Evolutionary conservation across 2,329 filamentous ascomycete species (phyloP).

Genomic region (Beauveria pseudobassiana): DNA sequence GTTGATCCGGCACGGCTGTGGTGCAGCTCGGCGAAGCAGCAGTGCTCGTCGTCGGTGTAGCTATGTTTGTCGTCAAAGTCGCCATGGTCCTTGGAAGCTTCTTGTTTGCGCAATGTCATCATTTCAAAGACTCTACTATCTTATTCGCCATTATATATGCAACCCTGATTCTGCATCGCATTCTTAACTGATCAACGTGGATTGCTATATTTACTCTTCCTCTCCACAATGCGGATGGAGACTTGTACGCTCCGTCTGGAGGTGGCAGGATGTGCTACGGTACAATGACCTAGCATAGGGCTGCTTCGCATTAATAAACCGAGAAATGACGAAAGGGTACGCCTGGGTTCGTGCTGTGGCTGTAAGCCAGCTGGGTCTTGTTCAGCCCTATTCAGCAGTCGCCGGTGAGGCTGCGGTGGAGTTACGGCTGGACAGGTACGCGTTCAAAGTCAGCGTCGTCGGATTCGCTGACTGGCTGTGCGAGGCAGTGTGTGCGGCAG

Average conservation of each 20-base stretch:
- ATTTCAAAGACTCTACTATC: neutral
- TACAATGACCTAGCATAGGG: neutral
- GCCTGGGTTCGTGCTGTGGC: neutral
- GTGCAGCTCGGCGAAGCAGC: conserved; percentile 24
- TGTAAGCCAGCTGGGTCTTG: neutral
- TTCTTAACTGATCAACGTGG: neutral
- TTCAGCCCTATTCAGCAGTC: neutral
- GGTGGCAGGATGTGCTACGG: neutral
- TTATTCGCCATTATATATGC: neutral
- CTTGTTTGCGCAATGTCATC: rapidly evolving
- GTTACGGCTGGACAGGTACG: neutral
- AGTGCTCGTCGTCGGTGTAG: conserved; percentile 33
- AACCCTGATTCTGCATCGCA: neutral
- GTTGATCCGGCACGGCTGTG: conserved; percentile 25
- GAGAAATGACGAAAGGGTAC: neutral
- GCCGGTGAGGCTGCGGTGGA: neutral
- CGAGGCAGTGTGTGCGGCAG: neutral
- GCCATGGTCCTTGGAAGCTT: conserved; percentile 14
- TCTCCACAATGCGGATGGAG: neutral
- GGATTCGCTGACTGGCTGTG: neutral
- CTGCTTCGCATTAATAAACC: neutral
- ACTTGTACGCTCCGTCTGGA: neutral
- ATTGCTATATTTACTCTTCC: neutral
- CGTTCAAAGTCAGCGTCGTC: neutral
- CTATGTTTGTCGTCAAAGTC: conserved; percentile 14